These are phyloP conservation scores for Fusarium drepaniforme DNA, from an alignment of 2,329 filamentous ascomycete species.

Conservation along the genomic window DNA sequence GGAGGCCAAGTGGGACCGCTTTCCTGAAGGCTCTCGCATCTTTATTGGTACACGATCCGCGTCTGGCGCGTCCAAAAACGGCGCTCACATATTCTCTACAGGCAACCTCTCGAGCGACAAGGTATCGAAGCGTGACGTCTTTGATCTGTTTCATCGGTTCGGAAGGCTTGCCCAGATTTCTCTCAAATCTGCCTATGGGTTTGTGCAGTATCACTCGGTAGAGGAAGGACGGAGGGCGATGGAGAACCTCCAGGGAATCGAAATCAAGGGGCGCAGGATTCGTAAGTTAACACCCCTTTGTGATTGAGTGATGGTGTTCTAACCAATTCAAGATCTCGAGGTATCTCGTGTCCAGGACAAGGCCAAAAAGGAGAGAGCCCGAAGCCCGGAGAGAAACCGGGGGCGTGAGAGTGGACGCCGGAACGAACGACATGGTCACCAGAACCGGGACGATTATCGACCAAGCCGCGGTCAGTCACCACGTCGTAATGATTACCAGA, in stretches of 20 bases:
- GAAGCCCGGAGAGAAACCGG: conserved; percentile 70
- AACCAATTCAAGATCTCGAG: conserved; percentile 76
- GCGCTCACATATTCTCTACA: conserved; percentile 54
- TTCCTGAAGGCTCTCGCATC: conserved; percentile 80
- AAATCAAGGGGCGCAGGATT: conserved; percentile 91
- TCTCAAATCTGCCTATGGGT: conserved; percentile 96
- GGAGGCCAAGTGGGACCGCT: conserved; percentile 85
- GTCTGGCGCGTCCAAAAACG: conserved; percentile 43
- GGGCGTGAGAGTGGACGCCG: conserved; percentile 59
- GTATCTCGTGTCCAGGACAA: conserved; percentile 90
- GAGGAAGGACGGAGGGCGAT: conserved; percentile 82
- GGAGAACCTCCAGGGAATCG: conserved; percentile 80
- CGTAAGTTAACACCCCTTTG: conserved; percentile 70
- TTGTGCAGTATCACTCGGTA: conserved; percentile 90
- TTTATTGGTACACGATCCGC: conserved; percentile 76
- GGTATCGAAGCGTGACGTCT: conserved; percentile 93
- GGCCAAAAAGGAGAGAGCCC: conserved; percentile 69
- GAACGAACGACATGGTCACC: conserved; percentile 62
- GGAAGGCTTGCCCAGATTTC: conserved; percentile 94
- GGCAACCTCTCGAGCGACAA: conserved; percentile 94
- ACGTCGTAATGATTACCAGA: conserved; percentile 65
- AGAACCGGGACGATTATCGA: conserved; percentile 73
- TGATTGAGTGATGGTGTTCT: neutral
- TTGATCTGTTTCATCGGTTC: conserved; percentile 88
- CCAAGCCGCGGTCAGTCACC: conserved; percentile 71